Conservation (phyloP, 352 stramenopile species). For the Globisporangium spinosum region DNA sequence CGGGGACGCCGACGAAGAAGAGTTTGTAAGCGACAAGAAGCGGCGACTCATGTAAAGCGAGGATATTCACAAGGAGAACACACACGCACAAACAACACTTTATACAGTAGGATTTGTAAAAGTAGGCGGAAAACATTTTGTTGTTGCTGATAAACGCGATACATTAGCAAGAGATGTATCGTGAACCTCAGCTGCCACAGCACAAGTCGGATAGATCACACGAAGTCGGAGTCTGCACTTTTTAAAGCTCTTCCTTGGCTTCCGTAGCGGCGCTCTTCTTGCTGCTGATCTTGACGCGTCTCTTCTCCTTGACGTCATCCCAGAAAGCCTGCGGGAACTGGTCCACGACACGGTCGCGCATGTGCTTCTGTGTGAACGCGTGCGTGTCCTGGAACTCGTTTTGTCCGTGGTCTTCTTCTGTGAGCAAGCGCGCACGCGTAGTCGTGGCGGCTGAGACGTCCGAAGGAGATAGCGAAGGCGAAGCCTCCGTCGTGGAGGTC, state of each 20-base stretch:
- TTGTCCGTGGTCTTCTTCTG: conserved; percentile 47
- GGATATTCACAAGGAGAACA: neutral
- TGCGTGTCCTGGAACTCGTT: conserved; percentile 50
- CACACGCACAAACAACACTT: neutral
- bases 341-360: conserved; percentile 55
- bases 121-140: conserved; percentile 9
- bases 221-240: neutral
- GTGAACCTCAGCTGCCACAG: neutral
- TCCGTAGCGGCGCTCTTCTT: conserved; percentile 1
- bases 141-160: neutral
- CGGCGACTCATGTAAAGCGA: conserved; percentile 13
- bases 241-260: conserved; percentile 2
- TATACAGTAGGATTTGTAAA: conserved; percentile 6
- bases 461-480: neutral
- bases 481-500: conserved; percentile 12
- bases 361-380: conserved; percentile 52
- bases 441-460: neutral
- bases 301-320: conserved; percentile 51
- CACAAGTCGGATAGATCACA: neutral
- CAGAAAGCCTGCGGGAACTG: conserved; percentile 60
- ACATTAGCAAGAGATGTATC: neutral
- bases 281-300: conserved; percentile 5
- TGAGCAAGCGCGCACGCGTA: conserved; percentile 39
- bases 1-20: conserved; percentile 13
- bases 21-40: conserved; percentile 21